A percentile compares a stretch with the other conserved stretches of the same genome.
phyloP scores from a whole-genome alignment of 768 basidiomycete species.

The Lactarius sanguifluus region DNA sequence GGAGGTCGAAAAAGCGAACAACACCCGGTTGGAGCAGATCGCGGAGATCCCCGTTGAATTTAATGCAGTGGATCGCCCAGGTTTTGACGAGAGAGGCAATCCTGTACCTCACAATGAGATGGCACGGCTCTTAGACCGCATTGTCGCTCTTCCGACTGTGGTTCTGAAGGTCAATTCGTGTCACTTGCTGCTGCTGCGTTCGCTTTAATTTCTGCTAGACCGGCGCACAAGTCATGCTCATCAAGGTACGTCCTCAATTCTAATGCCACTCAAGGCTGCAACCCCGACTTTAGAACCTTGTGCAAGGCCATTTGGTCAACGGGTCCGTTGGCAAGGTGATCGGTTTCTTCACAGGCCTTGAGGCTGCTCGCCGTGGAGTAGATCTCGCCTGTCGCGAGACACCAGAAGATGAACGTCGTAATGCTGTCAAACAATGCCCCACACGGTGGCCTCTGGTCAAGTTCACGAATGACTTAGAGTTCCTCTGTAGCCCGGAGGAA shows the following conservation, averaged over 20 bases:
- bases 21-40: conserved; percentile 48
- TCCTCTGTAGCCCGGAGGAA: conserved; percentile 54
- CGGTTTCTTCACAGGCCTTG: conserved; percentile 45
- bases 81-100: conserved; percentile 43
- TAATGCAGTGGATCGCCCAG: conserved; percentile 46
- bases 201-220: conserved; percentile 42
- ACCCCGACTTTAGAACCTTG: conserved; percentile 51
- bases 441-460: conserved; percentile 58
- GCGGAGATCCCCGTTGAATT: conserved; percentile 43
- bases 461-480: conserved; percentile 49
- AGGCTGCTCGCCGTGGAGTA: conserved; percentile 43
- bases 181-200: neutral
- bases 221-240: conserved; percentile 84
- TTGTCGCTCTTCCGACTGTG: conserved; percentile 49
- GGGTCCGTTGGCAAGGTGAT: conserved; percentile 62
- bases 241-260: conserved; percentile 49
- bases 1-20: conserved; percentile 73
- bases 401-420: too few species aligned
- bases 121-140: conserved; percentile 49
- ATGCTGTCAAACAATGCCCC: conserved; percentile 2
- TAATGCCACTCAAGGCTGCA: neutral
- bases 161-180: conserved; percentile 42
- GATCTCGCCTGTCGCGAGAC: neutral
- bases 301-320: conserved; percentile 68
- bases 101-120: conserved; percentile 40